Evolutionary conservation across 768 basidiomycete genomes (phyloP), one percentile per base, ranked within the genome.

Genomic region (Amanita jacksonii): DNA sequence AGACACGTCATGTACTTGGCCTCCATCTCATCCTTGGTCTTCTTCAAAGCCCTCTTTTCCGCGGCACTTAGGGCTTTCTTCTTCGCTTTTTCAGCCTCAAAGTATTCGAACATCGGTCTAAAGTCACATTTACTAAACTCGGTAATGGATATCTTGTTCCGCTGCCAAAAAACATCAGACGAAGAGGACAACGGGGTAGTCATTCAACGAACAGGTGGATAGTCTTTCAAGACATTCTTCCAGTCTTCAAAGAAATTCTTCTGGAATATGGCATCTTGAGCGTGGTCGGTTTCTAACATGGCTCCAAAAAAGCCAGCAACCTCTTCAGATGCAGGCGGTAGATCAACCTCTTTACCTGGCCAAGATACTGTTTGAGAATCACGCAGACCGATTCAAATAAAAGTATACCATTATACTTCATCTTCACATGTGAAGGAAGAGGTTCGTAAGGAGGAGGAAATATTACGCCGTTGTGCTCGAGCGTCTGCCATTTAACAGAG

Each of bases 211-310:
- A 93, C 92, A 13, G 93, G 86, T 52, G 93, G 91, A 59, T 85
- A 62, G 43, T 82, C 72, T 53, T 84, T 78, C 49, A 99, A 61
- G 15, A 94, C 71, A 8, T 65, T 74, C 49, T 77, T 69, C 76
- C 85, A 98, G 58, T 97, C 94, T 0, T 82, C 73, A 60, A 98
- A 99, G 63, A 99, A 99, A 62, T 99, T 98, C 60, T 81, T 80
- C 62, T 87, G 85, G 68, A 99, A 99, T 0, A 71, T 79, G 10
- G 68, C 70, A 59, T 98, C 92, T 63, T 85, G 72, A 5, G 88
- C 87, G 55, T 99, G 93, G 49, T 92, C 88, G 5, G 88, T 87
- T 61, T 92, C 91, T 28, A 98, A 57, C 71, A 98, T 76, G 15
- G 91, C 87, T 27, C 70, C 96, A 55, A 93, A 99, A 64, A 99